Evolutionary conservation across 345 rosid genomes (phyloP).

Genomic region (Rhodamnia rubescens): DNA sequence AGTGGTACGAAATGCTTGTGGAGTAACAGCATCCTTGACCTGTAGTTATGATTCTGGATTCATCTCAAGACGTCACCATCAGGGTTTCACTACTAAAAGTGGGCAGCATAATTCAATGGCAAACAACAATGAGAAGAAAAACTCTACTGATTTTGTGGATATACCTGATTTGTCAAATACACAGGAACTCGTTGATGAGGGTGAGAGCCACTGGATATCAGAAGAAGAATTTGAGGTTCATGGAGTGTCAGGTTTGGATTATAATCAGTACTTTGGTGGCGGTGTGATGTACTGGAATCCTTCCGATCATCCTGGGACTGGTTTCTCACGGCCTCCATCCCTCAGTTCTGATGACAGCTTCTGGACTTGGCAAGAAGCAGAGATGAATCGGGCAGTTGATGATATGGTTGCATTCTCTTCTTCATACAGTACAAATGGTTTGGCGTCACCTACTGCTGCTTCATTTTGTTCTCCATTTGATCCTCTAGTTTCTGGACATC

Average conservation of each 20-base stretch:
- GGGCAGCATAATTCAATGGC: conserved; percentile 23
- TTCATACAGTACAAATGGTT: conserved; percentile 81
- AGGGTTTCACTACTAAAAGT: conserved; percentile 29
- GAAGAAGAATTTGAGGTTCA: conserved; percentile 92
- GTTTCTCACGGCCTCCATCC: conserved; percentile 93
- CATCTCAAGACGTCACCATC: conserved; percentile 40
- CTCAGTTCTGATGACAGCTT: conserved; percentile 98
- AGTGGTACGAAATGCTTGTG: conserved; percentile 65
- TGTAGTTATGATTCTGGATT: conserved; percentile 71
- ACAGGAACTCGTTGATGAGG: conserved; percentile 53
- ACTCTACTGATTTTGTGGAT: conserved; percentile 48
- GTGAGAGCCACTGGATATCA: conserved; percentile 76
- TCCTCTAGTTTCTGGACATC: conserved; percentile 64
- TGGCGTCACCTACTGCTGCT: conserved; percentile 90
- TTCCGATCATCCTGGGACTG: conserved; percentile 72
- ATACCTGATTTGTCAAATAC: conserved; percentile 44
- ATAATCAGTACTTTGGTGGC: conserved; percentile 90
- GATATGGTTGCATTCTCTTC: conserved; percentile 97
- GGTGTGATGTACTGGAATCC: conserved; percentile 99
- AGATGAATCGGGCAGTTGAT: conserved; percentile 89
- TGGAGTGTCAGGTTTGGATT: conserved; percentile 76
- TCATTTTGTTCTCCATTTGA: conserved; percentile 89
- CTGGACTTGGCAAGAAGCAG: conserved; percentile 98
- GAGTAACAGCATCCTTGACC: conserved; percentile 52
- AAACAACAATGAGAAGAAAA: conserved; percentile 37